Evolutionary conservation across 345 rosid genomes (phyloP).

Genomic region (Rhizophora apiculata): DNA sequence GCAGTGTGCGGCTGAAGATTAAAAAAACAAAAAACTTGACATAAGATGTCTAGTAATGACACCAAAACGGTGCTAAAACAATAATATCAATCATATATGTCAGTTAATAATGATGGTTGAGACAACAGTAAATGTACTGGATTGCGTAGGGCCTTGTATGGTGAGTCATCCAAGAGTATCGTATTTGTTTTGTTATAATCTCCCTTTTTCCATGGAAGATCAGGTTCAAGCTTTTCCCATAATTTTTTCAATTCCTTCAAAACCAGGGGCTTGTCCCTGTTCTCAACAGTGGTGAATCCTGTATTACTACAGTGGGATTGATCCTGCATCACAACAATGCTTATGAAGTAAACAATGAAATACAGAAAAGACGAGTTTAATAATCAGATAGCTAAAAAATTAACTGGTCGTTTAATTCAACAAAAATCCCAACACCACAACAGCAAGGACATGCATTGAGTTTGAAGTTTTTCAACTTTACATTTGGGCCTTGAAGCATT

Average conservation of each 20-base stretch:
- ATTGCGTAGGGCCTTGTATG: conserved; percentile 30
- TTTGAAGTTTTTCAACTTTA: too few species aligned
- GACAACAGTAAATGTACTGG: conserved; percentile 19
- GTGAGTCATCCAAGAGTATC: conserved; percentile 30
- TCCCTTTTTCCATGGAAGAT: conserved; percentile 22
- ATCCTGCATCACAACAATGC: conserved; percentile 20
- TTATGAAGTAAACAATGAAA: background rate
- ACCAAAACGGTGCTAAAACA: background rate
- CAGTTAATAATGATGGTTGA: background rate
- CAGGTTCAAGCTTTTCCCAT: conserved; percentile 16
- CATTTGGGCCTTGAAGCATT: too few species aligned
- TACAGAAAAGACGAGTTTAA: too few species aligned
- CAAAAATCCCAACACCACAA: too few species aligned
- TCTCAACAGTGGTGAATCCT: conserved; percentile 22
- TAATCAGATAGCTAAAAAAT: too few species aligned
- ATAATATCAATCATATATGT: conserved; percentile 3
- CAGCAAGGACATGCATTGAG: too few species aligned
- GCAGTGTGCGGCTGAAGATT: conserved; percentile 61
- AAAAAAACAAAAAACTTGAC: conserved; percentile 5
- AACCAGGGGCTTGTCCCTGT: conserved; percentile 19
- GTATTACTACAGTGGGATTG: conserved; percentile 25
- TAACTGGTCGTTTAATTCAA: too few species aligned
- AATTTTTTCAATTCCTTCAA: conserved; percentile 27
- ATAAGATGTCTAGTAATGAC: conserved; percentile 7
- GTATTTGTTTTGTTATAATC: conserved; percentile 27